Evolutionary conservation across 768 basidiomycete species (phyloP).

Genomic region (Baorangia bicolor): DNA sequence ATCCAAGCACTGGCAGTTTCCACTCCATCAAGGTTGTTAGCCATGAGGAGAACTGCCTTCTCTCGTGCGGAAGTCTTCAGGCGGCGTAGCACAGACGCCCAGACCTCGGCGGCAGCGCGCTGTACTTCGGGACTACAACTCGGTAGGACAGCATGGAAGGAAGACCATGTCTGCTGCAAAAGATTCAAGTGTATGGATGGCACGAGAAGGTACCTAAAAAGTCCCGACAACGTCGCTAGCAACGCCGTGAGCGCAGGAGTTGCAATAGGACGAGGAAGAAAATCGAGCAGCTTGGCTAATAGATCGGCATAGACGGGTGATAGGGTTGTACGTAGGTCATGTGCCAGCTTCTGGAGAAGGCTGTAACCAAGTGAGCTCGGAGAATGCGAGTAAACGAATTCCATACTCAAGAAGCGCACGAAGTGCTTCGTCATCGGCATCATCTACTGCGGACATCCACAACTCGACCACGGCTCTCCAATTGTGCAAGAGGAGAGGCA

Average conservation of each 20-base stretch:
- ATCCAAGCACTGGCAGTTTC: slow-evolving; percentile 74
- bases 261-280: slow-evolving; percentile 59
- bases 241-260: slow-evolving; percentile 60
- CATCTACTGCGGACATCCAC: slow-evolving; percentile 60
- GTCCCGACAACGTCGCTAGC: slow-evolving; percentile 61
- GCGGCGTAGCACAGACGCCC: slow-evolving; percentile 75
- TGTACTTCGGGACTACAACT: slow-evolving; percentile 71
- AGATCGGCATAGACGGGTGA: slow-evolving; percentile 59
- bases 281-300: slow-evolving; percentile 51
- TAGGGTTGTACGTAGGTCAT: slow-evolving; percentile 79
- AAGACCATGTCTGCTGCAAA: slow-evolving; percentile 59
- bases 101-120: slow-evolving; percentile 80
- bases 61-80: slow-evolving; percentile 61
- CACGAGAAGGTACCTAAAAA: slow-evolving; percentile 74
- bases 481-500: slow-evolving; percentile 81
- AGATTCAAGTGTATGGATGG: slow-evolving; percentile 55
- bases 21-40: slow-evolving; percentile 45
- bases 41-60: slow-evolving; percentile 55
- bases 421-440: slow-evolving; percentile 70
- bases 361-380: slow-evolving; percentile 38
- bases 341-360: slow-evolving; percentile 72
- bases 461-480: slow-evolving; percentile 65
- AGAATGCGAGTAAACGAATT: neutral
- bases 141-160: slow-evolving; percentile 49
- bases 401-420: slow-evolving; percentile 75